Conservation (phyloP, 2,329 filamentous ascomycete species). For the Paraphaeosphaeria sporulosa region DNA sequence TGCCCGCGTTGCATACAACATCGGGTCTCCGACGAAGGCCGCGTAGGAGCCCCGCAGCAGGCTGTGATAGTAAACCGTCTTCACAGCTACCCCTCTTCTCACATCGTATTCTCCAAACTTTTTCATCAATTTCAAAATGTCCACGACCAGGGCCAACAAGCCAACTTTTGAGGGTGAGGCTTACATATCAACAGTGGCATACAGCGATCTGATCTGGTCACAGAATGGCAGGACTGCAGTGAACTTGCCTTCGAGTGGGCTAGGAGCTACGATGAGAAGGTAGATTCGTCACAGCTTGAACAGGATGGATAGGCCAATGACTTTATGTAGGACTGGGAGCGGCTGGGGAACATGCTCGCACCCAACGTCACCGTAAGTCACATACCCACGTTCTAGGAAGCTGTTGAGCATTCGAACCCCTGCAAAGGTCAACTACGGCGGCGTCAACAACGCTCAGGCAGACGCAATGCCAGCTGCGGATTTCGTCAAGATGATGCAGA, state of each 20-base stretch:
- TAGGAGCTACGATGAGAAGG: slow-evolving; percentile 3
- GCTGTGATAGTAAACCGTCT: background rate
- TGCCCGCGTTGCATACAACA: background rate
- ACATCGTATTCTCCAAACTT: background rate
- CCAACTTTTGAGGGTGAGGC: slow-evolving; percentile 1
- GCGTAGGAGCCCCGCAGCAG: background rate
- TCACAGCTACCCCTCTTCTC: background rate
- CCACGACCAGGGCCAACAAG: background rate
- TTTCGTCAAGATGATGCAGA: slow-evolving; percentile 6
- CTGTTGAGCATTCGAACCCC: background rate
- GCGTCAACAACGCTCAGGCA: background rate
- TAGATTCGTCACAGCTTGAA: background rate
- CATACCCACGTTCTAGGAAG: background rate
- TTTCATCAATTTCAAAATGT: background rate
- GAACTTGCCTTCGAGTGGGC: slow-evolving; percentile 6
- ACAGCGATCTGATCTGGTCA: background rate
- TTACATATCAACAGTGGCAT: background rate
- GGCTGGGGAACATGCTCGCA: slow-evolving; percentile 1
- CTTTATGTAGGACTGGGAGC: background rate
- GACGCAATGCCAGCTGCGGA: slow-evolving; percentile 3
- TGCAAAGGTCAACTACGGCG: slow-evolving; percentile 1
- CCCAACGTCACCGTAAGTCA: slow-evolving; percentile 1
- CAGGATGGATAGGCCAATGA: background rate
- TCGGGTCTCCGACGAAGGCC: background rate
- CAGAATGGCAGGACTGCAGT: slow-evolving; percentile 6